phyloP scores from a whole-genome alignment of 495 filamentous ascomycete species.

The Annulohypoxylon maeteangense region DNA sequence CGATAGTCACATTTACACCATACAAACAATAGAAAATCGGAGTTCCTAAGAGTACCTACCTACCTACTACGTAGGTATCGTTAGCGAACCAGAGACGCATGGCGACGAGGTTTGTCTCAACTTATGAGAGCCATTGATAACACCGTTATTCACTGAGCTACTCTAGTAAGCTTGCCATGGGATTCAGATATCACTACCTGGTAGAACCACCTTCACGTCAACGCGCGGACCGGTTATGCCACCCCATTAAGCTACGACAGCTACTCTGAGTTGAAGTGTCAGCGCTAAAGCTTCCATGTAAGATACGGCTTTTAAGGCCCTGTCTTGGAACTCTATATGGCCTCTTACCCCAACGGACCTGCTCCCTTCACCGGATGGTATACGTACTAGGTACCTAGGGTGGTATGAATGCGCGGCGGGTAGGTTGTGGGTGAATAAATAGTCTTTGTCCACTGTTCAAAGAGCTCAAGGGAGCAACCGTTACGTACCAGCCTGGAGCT shows the following conservation, averaged over 20 bases:
- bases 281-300: background rate
- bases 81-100: too few relatives aligned
- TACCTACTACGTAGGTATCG: too few relatives aligned
- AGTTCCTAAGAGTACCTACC: too few relatives aligned
- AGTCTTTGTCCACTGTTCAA: background rate
- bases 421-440: background rate
- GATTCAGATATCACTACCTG: background rate
- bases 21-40: too few relatives aligned
- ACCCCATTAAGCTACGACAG: background rate
- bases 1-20: background rate
- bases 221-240: background rate
- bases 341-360: background rate
- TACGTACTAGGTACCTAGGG: too few relatives aligned
- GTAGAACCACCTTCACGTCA: background rate
- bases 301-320: background rate
- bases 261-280: background rate
- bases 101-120: too few relatives aligned
- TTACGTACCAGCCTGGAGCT: background rate
- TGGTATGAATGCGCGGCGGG: background rate
- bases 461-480: background rate
- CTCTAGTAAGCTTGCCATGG: background rate
- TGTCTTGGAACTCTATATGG: background rate
- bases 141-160: too few relatives aligned
- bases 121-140: background rate
- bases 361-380: background rate